Base-by-base conservation (phyloP, 345 rosid genomes). In the Chamaenerion angustifolium region DNA sequence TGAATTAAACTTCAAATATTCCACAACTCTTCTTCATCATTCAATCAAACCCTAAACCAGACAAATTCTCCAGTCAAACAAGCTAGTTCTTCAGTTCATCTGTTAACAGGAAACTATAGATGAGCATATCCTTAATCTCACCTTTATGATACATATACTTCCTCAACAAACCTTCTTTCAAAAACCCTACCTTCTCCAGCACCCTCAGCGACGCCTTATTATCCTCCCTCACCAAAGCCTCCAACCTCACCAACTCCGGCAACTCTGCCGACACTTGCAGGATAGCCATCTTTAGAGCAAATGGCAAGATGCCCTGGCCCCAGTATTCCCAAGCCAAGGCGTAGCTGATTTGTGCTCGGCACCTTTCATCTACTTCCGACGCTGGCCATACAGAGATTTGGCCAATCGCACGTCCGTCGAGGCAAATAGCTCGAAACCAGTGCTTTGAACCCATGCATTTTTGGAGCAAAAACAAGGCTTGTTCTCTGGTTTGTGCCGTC, bases 121-220 rank as follows among this genome's bases (percentile, higher is more conserved):
- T 16, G 51, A 62, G 46, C 73, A 79, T 62, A 16, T 79, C 85
- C 64, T 75, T 77, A 13, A 79, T 53, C 50, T 59, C 70, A 40
- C 81, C 81, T 44, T 73, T 70, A 48, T 76, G 66, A 55, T 53
- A 56, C 3, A 64, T 73, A 40, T 69, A 76, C 50, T 75, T 76
- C 66, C 87, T 74, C 13, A 83, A 58, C 68, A 81, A 40, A 17
- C 86, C 89, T 60, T 86, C 85, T 57, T 67, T 71, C 55, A 23
- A 8, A 45, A 80, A 78, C 50, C 93, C 88, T 50, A 53, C 78
- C 55, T 87, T 86, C 65, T 75, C 81, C 47, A 75, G 40, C 6
- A 82, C 80, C 59, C 73, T 76, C 25, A 76, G 85, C 23, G 83
- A 86, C 11, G 71, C 74, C 10, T 15, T 55, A 13, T 86, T 76